A percentile compares a stretch with the other conserved stretches of the same genome.
Evolutionary conservation across 140 eudicot genomes (phyloP).

Genomic region (Bidens hawaiensis): DNA sequence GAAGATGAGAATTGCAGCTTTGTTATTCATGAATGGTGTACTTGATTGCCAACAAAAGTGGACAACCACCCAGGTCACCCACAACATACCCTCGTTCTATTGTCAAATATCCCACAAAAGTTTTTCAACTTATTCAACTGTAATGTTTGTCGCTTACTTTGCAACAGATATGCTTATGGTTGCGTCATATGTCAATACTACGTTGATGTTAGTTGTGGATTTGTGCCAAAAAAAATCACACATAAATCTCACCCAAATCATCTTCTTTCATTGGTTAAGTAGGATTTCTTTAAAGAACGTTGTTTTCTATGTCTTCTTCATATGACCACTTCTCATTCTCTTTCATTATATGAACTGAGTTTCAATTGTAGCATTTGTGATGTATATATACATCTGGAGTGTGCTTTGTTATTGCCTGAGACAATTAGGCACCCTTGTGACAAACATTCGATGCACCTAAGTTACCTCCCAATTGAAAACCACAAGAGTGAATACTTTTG

Average conservation of each 20-base stretch:
- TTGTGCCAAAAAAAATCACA: conserved; percentile 2
- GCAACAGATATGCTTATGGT: conserved; percentile 1
- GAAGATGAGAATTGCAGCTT: neutral
- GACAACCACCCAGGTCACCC: neutral
- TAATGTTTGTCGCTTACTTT: neutral
- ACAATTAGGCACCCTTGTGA: neutral
- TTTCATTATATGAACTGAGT: neutral
- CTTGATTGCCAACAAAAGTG: neutral
- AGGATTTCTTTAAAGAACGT: too few relatives aligned
- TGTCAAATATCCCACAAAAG: neutral
- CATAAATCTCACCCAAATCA: conserved; percentile 8
- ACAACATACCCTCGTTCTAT: conserved; percentile 9
- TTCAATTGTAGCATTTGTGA: neutral
- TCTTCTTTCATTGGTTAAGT: neutral
- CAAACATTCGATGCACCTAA: too few relatives aligned
- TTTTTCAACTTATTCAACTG: neutral
- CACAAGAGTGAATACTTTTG: too few relatives aligned
- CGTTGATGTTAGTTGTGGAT: conserved; percentile 11
- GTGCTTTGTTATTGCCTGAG: neutral
- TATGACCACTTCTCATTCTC: too few relatives aligned
- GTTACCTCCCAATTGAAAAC: too few relatives aligned
- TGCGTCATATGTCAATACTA: neutral
- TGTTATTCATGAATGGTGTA: neutral
- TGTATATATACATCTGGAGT: neutral
- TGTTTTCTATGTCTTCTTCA: too few relatives aligned